phyloP scores from a whole-genome alignment of 306 rosid genomes.

The Geum urbanum region DNA sequence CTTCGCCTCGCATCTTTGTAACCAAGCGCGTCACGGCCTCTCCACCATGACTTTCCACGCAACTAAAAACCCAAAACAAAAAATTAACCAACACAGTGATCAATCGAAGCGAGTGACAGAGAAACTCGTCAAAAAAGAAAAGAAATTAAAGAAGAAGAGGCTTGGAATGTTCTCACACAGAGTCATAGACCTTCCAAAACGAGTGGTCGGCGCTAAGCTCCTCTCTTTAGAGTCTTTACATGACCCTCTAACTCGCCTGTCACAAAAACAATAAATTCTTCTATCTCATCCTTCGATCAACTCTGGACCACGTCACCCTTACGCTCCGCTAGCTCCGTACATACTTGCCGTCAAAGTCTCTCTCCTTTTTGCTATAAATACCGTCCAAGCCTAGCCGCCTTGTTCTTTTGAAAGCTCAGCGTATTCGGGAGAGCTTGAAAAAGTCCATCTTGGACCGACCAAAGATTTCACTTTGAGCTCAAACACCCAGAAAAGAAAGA shows the following conservation, averaged over 20 bases:
- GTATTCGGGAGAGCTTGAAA: neutral
- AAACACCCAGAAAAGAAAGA: neutral
- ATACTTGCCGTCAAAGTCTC: constrained; percentile 4
- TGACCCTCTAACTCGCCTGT: neutral
- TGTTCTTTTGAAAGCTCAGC: neutral
- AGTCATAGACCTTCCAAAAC: constrained; percentile 2
- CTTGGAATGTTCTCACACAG: constrained; percentile 30
- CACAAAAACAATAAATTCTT: neutral
- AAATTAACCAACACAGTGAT: neutral
- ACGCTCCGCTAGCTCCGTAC: constrained; percentile 12
- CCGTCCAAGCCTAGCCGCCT: neutral
- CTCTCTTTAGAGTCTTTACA: neutral
- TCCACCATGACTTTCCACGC: neutral
- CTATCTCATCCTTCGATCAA: neutral
- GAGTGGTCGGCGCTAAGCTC: constrained; percentile 37
- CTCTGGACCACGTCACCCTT: constrained; percentile 24
- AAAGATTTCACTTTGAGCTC: neutral
- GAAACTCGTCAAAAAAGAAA: too few species aligned
- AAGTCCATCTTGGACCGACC: neutral
- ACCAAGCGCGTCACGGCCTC: constrained; percentile 19
- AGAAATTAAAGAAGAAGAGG: constrained; percentile 19
- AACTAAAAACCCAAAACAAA: neutral
- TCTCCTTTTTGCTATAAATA: constrained; percentile 31
- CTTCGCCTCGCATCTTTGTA: neutral
- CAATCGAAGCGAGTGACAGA: too few species aligned